These are phyloP conservation scores for Scenedesmus sp. DNA, from an alignment of 163 green algal species.

Conservation along the genomic window DNA sequence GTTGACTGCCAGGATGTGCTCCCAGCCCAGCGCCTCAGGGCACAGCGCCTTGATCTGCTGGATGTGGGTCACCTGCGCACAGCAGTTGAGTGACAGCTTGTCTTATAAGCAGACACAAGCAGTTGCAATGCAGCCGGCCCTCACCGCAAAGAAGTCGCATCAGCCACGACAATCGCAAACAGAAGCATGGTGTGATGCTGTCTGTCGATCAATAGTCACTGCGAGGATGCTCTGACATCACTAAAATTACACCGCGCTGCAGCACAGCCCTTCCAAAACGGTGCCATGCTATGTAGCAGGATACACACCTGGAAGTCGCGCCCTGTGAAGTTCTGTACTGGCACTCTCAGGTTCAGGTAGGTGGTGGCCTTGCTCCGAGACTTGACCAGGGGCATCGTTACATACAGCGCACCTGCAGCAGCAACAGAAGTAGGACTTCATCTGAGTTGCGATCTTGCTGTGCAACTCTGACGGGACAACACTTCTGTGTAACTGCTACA, in stretches of 20 bases:
- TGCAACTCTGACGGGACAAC: neutral
- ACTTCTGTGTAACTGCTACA: neutral
- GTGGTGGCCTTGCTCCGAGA: conserved; percentile 48
- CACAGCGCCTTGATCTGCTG: conserved; percentile 67
- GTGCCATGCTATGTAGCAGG: neutral
- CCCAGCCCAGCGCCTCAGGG: conserved; percentile 64
- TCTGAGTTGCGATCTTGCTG: neutral
- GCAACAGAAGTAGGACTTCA: neutral
- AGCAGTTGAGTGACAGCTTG: neutral
- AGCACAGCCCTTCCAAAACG: neutral
- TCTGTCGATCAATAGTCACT: too few species aligned
- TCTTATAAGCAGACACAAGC: neutral
- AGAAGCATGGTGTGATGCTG: too few species aligned
- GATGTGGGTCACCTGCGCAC: conserved; percentile 57
- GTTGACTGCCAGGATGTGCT: conserved; percentile 55
- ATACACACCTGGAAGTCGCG: conserved; percentile 29
- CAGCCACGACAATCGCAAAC: neutral
- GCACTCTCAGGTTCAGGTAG: conserved; percentile 38
- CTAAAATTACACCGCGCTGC: neutral
- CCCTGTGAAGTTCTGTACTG: conserved; percentile 48
- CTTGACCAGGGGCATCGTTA: conserved; percentile 41
- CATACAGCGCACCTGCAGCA: conserved; percentile 48
- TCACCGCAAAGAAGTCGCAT: too few species aligned
- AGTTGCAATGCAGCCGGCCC: neutral
- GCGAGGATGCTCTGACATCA: too few species aligned